Evolutionary conservation across 345 rosid genomes (phyloP), one percentile per base, ranked within the genome.

Genomic region (Populus tremula): DNA sequence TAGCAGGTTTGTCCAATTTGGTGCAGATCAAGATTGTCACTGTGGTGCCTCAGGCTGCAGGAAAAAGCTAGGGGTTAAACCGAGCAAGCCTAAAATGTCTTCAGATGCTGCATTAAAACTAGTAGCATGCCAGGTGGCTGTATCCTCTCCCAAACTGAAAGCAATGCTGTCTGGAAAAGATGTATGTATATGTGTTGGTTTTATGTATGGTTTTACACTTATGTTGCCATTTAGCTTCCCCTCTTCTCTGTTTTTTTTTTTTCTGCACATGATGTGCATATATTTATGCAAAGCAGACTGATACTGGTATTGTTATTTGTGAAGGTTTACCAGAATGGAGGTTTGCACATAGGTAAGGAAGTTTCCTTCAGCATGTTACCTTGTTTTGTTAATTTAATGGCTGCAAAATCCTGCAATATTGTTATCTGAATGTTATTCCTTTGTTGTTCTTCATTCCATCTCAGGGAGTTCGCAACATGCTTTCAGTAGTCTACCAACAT

Each of bases 1-100:
- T 86, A 79, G 92, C 96, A 96, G 98, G 88, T 96, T 94, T 91
- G 98, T 91, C 73, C 97, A 92, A 87, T 96, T 89, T 90, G 99
- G 99, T 86, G 97, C 93, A 84, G 98, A 94, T 87, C 96, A 96
- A 86, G 96, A 86, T 67, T 96, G 98, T 81, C 91, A 91, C 79
- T 96, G 98, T 76, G 98, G 99, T 77, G 91, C 91, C 20, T 79
- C 27, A 7, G 77, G 83, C 79, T 96, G 98, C 83, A 88, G 98
- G 83, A 83, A 80, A 74, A 90, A 91, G 83, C 88, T 96, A 41
- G 98, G 97, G 79, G 97, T 84, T 59, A 92, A 90, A 80, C 88
- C 95, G 41, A 79, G 74, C 82, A 91, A 92, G 84, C 87, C 88
- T 69, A 93, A 90, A 83, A 38, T 82, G 68, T 84, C 90, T 71